phyloP scores from a whole-genome alignment of 768 basidiomycete genomes.

The Imleria badia region DNA sequence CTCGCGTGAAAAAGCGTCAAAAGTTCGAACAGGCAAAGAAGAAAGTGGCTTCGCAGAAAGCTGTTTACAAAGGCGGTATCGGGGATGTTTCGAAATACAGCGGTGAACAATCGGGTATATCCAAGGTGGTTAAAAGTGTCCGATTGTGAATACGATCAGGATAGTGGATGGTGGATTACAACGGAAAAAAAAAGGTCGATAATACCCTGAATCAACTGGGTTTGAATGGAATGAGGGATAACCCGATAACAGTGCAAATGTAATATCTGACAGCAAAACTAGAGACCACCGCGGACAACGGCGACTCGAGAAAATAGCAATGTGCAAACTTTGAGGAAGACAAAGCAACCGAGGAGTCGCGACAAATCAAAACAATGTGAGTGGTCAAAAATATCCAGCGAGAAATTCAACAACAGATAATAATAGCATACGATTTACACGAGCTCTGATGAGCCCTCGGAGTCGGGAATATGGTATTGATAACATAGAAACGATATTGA shows the following conservation, averaged over 20 bases:
- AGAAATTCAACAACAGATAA: constrained; percentile 18
- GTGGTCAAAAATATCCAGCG: constrained; percentile 9
- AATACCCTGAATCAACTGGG: constrained; percentile 11
- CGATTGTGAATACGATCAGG: constrained; percentile 44
- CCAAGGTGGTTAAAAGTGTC: constrained; percentile 85
- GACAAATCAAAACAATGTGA: constrained; percentile 4
- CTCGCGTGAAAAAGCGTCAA: constrained; percentile 94
- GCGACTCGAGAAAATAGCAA: constrained; percentile 17
- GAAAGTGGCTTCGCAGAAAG: constrained; percentile 84
- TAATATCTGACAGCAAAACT: constrained; percentile 10
- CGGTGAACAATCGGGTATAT: constrained; percentile 93
- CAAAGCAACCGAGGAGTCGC: constrained; percentile 1
- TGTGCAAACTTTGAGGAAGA: constrained; percentile 9
- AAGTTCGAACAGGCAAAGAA: constrained; percentile 95
- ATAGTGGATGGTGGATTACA: constrained; percentile 12
- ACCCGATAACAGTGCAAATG: constrained; percentile 10
- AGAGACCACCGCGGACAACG: background rate
- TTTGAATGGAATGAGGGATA: constrained; percentile 7
- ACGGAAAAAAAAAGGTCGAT: constrained; percentile 5
- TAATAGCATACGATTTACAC: constrained; percentile 28
- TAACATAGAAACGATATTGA: constrained; percentile 18
- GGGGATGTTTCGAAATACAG: constrained; percentile 73
- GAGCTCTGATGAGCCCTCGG: constrained; percentile 7
- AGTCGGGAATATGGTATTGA: constrained; percentile 25
- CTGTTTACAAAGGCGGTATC: constrained; percentile 89